These are phyloP conservation scores for Batrachochytrium dendrobatidis DNA, from an alignment of 371 early-diverging fungal genomes.

Conservation along the genomic window DNA sequence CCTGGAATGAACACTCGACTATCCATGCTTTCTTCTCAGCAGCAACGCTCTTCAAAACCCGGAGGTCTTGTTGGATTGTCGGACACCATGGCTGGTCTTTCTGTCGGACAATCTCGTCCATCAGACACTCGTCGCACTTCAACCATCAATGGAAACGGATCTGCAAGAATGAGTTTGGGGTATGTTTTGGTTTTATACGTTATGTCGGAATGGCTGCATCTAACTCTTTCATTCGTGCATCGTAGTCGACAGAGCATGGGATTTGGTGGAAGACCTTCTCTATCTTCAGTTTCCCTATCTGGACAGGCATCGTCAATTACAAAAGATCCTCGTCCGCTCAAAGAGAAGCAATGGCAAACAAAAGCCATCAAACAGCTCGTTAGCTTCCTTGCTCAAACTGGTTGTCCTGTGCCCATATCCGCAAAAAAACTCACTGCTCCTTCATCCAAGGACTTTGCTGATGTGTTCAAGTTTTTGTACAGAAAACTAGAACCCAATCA, in stretches of 20 bases:
- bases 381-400: constrained; percentile 61
- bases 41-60: constrained; percentile 1
- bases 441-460: constrained; percentile 79
- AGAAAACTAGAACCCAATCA: constrained; percentile 67
- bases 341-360: constrained; percentile 53
- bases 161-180: background rate
- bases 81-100: background rate
- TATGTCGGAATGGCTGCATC: background rate
- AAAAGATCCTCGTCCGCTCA: constrained; percentile 35
- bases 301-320: constrained; percentile 1
- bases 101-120: background rate
- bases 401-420: constrained; percentile 58
- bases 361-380: constrained; percentile 56
- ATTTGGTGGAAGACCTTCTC: background rate
- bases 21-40: background rate
- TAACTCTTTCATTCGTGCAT: background rate
- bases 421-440: constrained; percentile 61
- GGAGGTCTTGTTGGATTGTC: background rate
- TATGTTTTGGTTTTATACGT: background rate
- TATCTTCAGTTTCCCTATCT: constrained; percentile 10
- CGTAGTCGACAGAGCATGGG: constrained; percentile 1
- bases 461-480: constrained; percentile 85
- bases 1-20: no score
- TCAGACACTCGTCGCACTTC: background rate
- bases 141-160: background rate